A percentile compares a stretch with the other conserved stretches of the same genome.
Evolutionary conservation across 257 asterid genomes (phyloP).

Genomic region (Mitragyna speciosa): DNA sequence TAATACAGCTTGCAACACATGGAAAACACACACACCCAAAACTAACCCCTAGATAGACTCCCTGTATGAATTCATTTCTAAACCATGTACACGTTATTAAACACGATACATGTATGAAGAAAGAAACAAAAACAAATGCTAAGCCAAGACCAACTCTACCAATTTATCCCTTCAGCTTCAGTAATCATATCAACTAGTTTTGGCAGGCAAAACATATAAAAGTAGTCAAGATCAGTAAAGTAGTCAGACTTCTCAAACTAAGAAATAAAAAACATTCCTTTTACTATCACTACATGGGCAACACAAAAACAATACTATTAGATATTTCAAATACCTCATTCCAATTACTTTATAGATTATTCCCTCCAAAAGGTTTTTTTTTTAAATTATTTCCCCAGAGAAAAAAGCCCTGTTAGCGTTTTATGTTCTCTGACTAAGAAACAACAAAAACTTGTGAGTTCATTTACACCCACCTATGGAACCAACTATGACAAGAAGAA

Average conservation of each 20-base stretch:
- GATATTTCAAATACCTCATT: too few relatives aligned
- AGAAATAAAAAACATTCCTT: neutral
- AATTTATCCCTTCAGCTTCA: neutral
- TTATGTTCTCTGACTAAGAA: neutral
- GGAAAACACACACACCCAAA: neutral
- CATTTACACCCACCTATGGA: neutral
- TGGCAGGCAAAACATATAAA: neutral
- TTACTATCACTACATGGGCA: neutral
- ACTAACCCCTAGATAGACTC: neutral
- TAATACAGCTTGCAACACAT: neutral
- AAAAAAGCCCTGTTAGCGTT: neutral
- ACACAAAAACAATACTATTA: too few relatives aligned
- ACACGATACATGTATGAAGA: neutral
- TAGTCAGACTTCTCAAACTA: neutral
- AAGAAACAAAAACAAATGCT: neutral
- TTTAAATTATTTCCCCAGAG: neutral
- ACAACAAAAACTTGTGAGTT: neutral
- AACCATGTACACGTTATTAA: neutral
- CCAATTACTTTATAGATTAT: too few relatives aligned
- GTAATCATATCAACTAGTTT: conserved; percentile 3
- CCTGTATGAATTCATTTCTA: neutral
- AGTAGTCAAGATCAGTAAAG: neutral
- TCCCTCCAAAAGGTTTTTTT: too few relatives aligned
- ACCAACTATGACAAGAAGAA: conserved; percentile 3
- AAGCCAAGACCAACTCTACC: neutral